phyloP scores from a whole-genome alignment of 2,329 filamentous ascomycete species.

The Leptographium lundbergii region DNA sequence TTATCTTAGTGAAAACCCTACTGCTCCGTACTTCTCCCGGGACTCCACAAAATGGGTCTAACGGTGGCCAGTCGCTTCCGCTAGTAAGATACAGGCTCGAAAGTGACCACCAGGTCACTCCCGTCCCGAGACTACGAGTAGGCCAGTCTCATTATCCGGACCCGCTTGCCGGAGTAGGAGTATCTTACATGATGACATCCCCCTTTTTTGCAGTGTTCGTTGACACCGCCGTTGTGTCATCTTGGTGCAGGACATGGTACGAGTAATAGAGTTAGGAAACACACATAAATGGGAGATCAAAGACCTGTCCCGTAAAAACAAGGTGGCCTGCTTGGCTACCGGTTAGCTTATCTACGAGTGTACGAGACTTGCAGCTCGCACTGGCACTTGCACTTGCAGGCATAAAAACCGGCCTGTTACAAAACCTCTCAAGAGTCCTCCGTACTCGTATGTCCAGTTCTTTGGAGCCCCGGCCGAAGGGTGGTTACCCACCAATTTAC shows the following conservation, averaged over 20 bases:
- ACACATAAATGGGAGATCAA: background rate
- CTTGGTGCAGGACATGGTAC: background rate
- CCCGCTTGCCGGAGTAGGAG: background rate
- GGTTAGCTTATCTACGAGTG: no score
- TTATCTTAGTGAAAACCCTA: background rate
- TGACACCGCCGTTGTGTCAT: background rate
- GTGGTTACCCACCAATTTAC: no score
- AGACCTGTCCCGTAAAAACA: no score
- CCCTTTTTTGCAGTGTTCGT: background rate
- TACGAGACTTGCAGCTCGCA: no score
- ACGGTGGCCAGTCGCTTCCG: background rate
- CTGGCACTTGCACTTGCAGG: no score
- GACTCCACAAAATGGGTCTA: background rate
- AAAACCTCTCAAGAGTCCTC: no score
- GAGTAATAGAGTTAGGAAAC: background rate
- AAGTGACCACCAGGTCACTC: background rate
- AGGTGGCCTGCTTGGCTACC: no score
- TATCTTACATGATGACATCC: no score
- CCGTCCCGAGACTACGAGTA: background rate
- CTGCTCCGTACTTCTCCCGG: background rate
- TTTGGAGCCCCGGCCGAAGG: no score
- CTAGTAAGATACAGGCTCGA: no score
- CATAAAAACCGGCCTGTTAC: no score
- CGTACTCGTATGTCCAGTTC: no score
- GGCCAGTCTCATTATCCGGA: background rate